A percentile compares a stretch with the other conserved stretches of the same genome.
These are phyloP conservation scores for Tylopilus sp. DNA, from an alignment of 1,284 basidiomycete species.

Conservation along the genomic window DNA sequence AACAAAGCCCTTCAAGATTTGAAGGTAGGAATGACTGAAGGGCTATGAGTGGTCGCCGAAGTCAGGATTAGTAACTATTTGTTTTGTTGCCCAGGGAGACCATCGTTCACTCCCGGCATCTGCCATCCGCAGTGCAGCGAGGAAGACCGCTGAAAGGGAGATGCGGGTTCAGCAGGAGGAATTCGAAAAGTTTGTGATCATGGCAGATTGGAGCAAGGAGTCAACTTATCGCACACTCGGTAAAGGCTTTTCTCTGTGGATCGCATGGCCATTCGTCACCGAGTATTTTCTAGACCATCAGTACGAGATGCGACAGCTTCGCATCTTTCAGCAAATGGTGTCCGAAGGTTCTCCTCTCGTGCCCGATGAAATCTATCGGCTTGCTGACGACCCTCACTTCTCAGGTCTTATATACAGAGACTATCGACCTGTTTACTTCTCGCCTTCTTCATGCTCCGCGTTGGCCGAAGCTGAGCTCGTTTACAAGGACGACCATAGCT, in stretches of 20 bases:
- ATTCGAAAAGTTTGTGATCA: conserved; percentile 82
- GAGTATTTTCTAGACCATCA: conserved; percentile 55
- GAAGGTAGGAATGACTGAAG: conserved; percentile 46
- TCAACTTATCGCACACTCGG: conserved; percentile 87
- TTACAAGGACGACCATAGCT: conserved; percentile 87
- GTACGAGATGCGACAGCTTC: conserved; percentile 88
- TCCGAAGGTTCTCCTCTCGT: conserved; percentile 54
- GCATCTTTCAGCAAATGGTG: conserved; percentile 88
- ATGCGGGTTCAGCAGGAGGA: conserved; percentile 78
- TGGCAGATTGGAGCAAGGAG: conserved; percentile 86
- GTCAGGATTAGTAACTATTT: conserved; percentile 1
- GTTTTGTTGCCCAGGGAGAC: conserved; percentile 41
- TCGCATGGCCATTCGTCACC: background rate
- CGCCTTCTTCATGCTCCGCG: conserved; percentile 91
- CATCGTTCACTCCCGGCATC: conserved; percentile 52
- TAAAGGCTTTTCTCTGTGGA: conserved; percentile 25
- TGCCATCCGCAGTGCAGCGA: conserved; percentile 72
- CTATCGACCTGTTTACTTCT: conserved; percentile 92
- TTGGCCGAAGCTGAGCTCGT: conserved; percentile 94
- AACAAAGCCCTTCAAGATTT: conserved; percentile 83
- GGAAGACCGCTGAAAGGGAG: conserved; percentile 71
- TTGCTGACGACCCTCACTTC: background rate
- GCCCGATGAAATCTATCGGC: background rate
- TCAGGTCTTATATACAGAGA: conserved; percentile 81
- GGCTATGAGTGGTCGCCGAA: background rate